Evolutionary conservation across 306 rosid species (phyloP).

Genomic region (Pyrus bretschneideri): DNA sequence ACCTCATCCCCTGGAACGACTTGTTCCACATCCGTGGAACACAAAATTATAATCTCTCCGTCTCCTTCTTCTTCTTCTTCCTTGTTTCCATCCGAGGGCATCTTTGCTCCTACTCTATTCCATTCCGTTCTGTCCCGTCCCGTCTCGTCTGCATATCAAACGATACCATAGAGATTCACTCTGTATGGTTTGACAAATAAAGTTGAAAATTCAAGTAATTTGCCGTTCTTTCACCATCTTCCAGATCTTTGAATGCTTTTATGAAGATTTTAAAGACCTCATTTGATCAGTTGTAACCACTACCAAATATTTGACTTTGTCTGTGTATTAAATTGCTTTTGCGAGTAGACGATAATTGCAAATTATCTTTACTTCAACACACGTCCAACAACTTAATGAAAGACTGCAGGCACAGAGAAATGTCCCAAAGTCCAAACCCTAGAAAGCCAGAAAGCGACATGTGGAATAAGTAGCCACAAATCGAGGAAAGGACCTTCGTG

Average conservation of each 20-base stretch:
- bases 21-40: too few species aligned
- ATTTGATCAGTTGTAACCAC: background rate
- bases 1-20: too few species aligned
- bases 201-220: background rate
- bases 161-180: background rate
- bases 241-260: background rate
- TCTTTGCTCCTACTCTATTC: too few species aligned
- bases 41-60: too few species aligned
- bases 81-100: too few species aligned
- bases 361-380: background rate
- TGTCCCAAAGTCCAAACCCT: background rate
- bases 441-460: slow-evolving; percentile 1
- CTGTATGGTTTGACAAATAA: background rate
- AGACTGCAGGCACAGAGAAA: background rate
- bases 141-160: too few species aligned
- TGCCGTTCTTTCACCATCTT: background rate
- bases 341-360: background rate
- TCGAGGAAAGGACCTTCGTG: background rate
- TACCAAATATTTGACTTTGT: background rate
- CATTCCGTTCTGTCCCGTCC: too few species aligned
- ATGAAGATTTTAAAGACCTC: background rate
- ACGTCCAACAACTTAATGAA: background rate
- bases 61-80: too few species aligned
- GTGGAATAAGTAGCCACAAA: background rate
- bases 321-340: background rate